Percentiles rank a stretch among this genome's conserved stretches.
phyloP scores from a whole-genome alignment of 179 eudicot genomes.

The Silene coronaria region DNA sequence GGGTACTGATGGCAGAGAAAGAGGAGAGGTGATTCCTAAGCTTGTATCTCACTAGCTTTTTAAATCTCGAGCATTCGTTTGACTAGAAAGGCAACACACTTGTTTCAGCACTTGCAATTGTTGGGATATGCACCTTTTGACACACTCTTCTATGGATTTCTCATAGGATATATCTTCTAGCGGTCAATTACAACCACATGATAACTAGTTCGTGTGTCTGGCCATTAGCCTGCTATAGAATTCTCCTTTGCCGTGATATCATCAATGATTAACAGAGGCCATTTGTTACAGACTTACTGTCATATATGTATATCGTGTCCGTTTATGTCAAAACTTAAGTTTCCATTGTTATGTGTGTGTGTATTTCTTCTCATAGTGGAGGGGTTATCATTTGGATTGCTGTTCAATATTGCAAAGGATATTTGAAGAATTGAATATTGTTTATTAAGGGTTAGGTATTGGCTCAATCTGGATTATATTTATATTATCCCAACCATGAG shows the following conservation, averaged over 20 bases:
- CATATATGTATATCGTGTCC: too few species aligned
- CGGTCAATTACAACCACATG: background rate
- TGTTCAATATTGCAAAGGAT: background rate
- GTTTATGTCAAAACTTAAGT: too few species aligned
- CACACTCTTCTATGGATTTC: background rate
- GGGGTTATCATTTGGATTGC: background rate
- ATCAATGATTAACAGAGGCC: too few species aligned
- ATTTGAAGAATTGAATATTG: background rate
- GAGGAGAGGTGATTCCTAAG: conserved; percentile 61
- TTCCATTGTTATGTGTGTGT: background rate
- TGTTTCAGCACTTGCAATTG: background rate
- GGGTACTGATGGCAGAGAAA: conserved; percentile 81
- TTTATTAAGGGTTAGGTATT: background rate
- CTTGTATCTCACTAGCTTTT: background rate
- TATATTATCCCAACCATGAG: background rate
- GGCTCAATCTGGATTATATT: background rate
- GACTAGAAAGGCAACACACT: background rate
- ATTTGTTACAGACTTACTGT: too few species aligned
- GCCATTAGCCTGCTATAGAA: too few species aligned
- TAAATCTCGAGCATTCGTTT: background rate
- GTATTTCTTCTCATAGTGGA: background rate
- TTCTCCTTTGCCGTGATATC: too few species aligned
- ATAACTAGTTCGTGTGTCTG: background rate
- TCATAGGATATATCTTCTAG: background rate
- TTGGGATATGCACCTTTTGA: background rate